phyloP scores from a whole-genome alignment of 352 stramenopile genomes.

The Pythium insidiosum region DNA sequence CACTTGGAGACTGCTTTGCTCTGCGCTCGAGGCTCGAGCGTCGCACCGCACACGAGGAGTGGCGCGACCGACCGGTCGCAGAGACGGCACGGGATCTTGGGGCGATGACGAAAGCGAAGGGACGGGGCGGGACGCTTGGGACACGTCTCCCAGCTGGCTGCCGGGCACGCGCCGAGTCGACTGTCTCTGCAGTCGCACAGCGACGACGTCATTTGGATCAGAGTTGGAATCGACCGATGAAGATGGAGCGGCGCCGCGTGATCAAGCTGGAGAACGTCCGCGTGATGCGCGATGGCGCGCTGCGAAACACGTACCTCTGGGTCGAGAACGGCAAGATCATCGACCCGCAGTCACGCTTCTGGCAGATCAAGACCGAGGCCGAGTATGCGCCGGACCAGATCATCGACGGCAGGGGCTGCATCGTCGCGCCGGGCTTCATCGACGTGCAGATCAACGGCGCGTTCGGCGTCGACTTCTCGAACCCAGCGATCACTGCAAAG shows the following conservation, averaged over 20 bases:
- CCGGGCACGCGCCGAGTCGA: no score
- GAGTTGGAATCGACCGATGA: no score
- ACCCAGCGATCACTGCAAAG: slow-evolving; percentile 25
- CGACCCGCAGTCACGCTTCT: slow-evolving; percentile 52
- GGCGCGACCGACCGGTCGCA: no score
- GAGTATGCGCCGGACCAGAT: slow-evolving; percentile 33
- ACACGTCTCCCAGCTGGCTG: no score
- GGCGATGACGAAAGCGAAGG: no score
- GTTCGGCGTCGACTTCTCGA: slow-evolving; percentile 84
- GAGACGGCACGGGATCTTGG: no score
- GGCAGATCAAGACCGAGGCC: slow-evolving; percentile 13
- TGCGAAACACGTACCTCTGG: slow-evolving; percentile 36
- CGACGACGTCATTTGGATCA: no score
- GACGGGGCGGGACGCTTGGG: no score
- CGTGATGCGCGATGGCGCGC: slow-evolving; percentile 32
- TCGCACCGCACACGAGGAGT: not conserved
- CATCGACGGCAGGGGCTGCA: slow-evolving; percentile 61
- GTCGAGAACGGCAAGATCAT: slow-evolving; percentile 41
- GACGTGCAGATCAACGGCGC: slow-evolving; percentile 88
- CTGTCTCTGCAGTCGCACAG: no score
- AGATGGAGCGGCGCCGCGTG: slow-evolving; percentile 12
- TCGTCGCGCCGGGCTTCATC: slow-evolving; percentile 82
- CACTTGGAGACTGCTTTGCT: not conserved
- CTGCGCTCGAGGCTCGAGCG: not conserved
- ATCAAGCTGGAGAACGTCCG: slow-evolving; percentile 58